Percentiles rank a stretch among this genome's conserved stretches.
These are phyloP conservation scores for Ceratobasidium sp. DNA, from an alignment of 1,284 basidiomycete genomes.

Conservation along the genomic window DNA sequence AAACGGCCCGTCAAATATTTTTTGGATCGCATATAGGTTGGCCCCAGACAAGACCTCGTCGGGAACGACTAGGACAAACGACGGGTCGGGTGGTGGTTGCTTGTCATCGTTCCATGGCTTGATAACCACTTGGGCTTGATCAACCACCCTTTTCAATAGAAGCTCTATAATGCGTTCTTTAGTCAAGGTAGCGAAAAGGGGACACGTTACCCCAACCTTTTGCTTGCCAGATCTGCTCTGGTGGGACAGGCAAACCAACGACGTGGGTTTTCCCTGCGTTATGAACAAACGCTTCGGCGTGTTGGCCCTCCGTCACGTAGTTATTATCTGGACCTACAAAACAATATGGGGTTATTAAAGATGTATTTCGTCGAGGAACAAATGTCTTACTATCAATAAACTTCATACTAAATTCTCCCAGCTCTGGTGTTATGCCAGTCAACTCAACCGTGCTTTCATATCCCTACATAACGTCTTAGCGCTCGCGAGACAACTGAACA, in stretches of 20 bases:
- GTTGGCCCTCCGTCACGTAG: constrained; percentile 63
- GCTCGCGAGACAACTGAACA: not conserved
- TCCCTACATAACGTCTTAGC: constrained; percentile 62
- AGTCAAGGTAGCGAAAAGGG: constrained; percentile 9
- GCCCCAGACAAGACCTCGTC: constrained; percentile 77
- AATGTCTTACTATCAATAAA: constrained; percentile 75
- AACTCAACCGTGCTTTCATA: constrained; percentile 74
- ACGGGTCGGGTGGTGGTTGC: constrained; percentile 74
- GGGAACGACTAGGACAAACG: constrained; percentile 77
- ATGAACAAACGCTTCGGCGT: constrained; percentile 69
- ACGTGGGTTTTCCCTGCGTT: constrained; percentile 79
- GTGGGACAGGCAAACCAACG: constrained; percentile 69
- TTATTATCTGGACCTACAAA: constrained; percentile 67
- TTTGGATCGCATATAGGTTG: constrained; percentile 89
- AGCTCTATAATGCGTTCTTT: constrained; percentile 64
- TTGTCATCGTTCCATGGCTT: constrained; percentile 65
- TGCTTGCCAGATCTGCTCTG: constrained; percentile 83
- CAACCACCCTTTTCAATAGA: constrained; percentile 71
- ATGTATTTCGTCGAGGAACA: not conserved
- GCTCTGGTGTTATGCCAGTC: constrained; percentile 74
- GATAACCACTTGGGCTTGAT: constrained; percentile 66
- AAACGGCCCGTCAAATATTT: constrained; percentile 83
- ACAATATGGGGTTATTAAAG: constrained; percentile 14
- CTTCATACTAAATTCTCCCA: constrained; percentile 84
- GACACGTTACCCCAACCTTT: constrained; percentile 65